Evolutionary conservation across 2,329 filamentous ascomycete species (phyloP).

Genomic region (Cordyceps militaris): DNA sequence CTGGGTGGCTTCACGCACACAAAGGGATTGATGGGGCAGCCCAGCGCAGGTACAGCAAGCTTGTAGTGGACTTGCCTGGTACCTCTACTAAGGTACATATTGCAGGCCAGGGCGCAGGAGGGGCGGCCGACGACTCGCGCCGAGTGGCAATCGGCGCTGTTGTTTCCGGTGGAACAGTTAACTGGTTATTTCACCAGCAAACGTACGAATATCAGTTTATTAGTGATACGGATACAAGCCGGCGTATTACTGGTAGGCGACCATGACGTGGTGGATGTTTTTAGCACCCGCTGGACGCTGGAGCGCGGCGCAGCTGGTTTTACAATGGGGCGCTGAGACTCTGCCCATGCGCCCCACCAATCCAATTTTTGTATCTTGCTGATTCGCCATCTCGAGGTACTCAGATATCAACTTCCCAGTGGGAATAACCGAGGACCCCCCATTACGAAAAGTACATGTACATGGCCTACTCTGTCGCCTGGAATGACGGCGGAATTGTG

Average conservation of each 20-base stretch:
- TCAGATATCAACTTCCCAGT: neutral
- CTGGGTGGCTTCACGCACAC: no score
- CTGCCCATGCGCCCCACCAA: neutral
- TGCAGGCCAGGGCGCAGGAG: no score
- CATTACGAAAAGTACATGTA: no score
- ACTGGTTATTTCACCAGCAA: neutral
- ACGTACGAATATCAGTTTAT: no score
- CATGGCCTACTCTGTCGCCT: no score
- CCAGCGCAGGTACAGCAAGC: neutral
- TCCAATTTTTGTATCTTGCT: neutral
- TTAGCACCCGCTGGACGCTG: neutral
- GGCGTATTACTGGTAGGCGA: neutral
- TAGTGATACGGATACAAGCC: neutral
- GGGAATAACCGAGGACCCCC: neutral
- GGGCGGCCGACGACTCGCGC: neutral
- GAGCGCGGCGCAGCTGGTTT: neutral
- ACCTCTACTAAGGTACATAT: no score
- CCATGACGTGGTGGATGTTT: neutral
- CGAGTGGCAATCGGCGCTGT: neutral
- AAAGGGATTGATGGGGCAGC: neutral
- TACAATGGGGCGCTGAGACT: conserved; percentile 3
- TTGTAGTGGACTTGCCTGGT: no score
- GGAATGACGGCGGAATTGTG: neutral
- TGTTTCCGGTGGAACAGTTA: neutral
- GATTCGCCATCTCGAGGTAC: neutral